Evolutionary conservation across 768 basidiomycete genomes (phyloP).

Genomic region (Pulveroboletus sp.): DNA sequence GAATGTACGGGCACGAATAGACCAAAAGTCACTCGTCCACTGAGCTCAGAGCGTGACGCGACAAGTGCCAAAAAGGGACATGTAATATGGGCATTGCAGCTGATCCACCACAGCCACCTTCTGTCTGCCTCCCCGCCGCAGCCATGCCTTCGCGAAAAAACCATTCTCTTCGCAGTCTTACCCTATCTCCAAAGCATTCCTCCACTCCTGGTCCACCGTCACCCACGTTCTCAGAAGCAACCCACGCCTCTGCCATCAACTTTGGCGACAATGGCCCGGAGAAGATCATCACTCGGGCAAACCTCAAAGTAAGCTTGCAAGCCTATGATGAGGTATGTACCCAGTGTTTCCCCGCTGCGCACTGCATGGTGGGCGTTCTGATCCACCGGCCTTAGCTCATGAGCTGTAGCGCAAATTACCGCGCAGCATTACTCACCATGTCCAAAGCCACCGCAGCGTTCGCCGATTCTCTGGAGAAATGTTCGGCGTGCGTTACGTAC

Average conservation of each 20-base stretch:
- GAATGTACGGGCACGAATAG: not conserved
- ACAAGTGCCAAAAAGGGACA: constrained; percentile 15
- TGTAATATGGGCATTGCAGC: constrained; percentile 6
- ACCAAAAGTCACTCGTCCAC: not conserved
- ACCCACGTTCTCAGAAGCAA: constrained; percentile 79
- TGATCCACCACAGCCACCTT: constrained; percentile 12
- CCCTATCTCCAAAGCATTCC: constrained; percentile 42
- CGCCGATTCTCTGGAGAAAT: constrained; percentile 81
- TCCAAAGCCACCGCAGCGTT: constrained; percentile 80
- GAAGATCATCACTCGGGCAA: constrained; percentile 77
- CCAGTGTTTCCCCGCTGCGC: not conserved
- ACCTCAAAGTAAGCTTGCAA: constrained; percentile 73
- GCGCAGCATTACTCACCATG: constrained; percentile 74
- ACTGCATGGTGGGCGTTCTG: constrained; percentile 3
- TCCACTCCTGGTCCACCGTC: constrained; percentile 64
- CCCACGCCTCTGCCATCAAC: constrained; percentile 72
- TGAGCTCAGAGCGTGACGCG: not conserved
- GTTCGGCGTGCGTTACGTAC: constrained; percentile 58
- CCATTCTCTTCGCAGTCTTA: constrained; percentile 53
- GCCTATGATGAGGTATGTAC: constrained; percentile 73
- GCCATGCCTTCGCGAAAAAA: constrained; percentile 44
- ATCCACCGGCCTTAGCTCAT: constrained; percentile 54
- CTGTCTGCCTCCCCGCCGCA: constrained; percentile 10
- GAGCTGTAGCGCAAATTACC: constrained; percentile 71
- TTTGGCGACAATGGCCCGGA: constrained; percentile 70